These are phyloP conservation scores for Mycena floridula DNA, from an alignment of 768 basidiomycete species.

Conservation along the genomic window DNA sequence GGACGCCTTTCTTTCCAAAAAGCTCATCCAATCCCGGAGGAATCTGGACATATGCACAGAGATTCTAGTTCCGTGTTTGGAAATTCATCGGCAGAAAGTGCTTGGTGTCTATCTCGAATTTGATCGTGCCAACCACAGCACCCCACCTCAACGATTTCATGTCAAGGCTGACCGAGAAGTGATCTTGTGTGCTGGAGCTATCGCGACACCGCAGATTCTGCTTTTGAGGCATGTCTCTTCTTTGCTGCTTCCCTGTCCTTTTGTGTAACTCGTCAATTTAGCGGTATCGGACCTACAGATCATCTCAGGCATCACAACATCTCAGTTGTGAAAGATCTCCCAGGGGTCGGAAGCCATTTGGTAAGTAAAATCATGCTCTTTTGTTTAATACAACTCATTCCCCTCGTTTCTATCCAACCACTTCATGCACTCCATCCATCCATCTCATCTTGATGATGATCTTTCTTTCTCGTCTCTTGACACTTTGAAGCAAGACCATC, in stretches of 20 bases:
- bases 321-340: slow-evolving; percentile 25
- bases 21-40: slow-evolving; percentile 6
- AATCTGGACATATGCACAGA: slow-evolving; percentile 15
- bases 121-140: not conserved
- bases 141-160: not conserved
- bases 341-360: slow-evolving; percentile 31
- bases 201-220: slow-evolving; percentile 8
- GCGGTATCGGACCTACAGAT: slow-evolving; percentile 36
- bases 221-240: slow-evolving; percentile 6
- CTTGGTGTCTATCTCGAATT: slow-evolving; percentile 1
- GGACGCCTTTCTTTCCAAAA: slow-evolving; percentile 15
- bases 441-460: slow-evolving; percentile 16
- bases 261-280: not conserved
- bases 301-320: slow-evolving; percentile 31
- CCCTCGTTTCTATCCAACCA: not conserved
- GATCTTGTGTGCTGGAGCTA: slow-evolving; percentile 9
- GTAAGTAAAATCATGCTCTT: too few relatives aligned
- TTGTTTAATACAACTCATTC: slow-evolving; percentile 19
- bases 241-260: not conserved
- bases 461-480: not conserved
- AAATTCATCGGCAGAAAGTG: not conserved
- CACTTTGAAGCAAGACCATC: slow-evolving; percentile 24
- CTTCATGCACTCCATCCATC: not conserved
- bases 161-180: slow-evolving; percentile 4
- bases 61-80: slow-evolving; percentile 12